Percentiles rank a stretch among this genome's conserved stretches.
These are phyloP conservation scores for Irpex sp. DNA, from an alignment of 1,284 basidiomycete species.

Conservation along the genomic window DNA sequence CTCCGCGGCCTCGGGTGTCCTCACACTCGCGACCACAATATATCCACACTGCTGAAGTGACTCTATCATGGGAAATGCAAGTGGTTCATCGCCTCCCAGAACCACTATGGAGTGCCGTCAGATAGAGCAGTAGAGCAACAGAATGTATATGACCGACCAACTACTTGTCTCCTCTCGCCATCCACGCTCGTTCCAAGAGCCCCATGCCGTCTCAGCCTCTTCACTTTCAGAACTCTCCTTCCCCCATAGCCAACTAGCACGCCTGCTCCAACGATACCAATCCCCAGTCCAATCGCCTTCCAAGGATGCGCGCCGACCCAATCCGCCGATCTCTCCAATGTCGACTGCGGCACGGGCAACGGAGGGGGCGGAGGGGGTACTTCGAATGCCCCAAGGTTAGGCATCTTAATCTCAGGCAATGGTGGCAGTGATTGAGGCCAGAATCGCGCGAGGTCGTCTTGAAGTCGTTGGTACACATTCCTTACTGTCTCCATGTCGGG, in stretches of 20 bases:
- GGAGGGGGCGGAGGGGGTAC: slow-evolving; percentile 67
- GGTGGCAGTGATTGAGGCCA: slow-evolving; percentile 63
- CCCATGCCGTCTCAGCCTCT: slow-evolving; percentile 31
- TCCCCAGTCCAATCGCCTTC: slow-evolving; percentile 47
- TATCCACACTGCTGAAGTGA: slow-evolving; percentile 75
- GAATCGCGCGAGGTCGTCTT: slow-evolving; percentile 75
- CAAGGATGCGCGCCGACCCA: slow-evolving; percentile 60
- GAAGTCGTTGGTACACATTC: slow-evolving; percentile 65
- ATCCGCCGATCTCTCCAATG: slow-evolving; percentile 41
- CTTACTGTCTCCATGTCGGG: slow-evolving; percentile 60
- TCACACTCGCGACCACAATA: slow-evolving; percentile 76
- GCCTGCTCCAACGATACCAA: slow-evolving; percentile 55
- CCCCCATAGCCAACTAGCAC: slow-evolving; percentile 54
- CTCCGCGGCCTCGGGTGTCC: slow-evolving; percentile 57
- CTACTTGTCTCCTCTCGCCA: slow-evolving; percentile 58
- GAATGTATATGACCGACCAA: slow-evolving; percentile 46
- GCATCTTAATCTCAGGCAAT: slow-evolving; percentile 58
- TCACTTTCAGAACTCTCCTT: slow-evolving; percentile 16
- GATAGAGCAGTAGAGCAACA: not conserved
- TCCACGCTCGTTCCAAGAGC: slow-evolving; percentile 23
- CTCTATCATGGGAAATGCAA: slow-evolving; percentile 64
- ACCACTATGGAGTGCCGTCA: slow-evolving; percentile 47
- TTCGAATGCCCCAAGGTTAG: slow-evolving; percentile 68
- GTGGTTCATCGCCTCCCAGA: slow-evolving; percentile 71
- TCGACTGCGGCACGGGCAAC: slow-evolving; percentile 42